Base-by-base conservation (phyloP, 345 rosid species). In the Tarenaya hassleriana region DNA sequence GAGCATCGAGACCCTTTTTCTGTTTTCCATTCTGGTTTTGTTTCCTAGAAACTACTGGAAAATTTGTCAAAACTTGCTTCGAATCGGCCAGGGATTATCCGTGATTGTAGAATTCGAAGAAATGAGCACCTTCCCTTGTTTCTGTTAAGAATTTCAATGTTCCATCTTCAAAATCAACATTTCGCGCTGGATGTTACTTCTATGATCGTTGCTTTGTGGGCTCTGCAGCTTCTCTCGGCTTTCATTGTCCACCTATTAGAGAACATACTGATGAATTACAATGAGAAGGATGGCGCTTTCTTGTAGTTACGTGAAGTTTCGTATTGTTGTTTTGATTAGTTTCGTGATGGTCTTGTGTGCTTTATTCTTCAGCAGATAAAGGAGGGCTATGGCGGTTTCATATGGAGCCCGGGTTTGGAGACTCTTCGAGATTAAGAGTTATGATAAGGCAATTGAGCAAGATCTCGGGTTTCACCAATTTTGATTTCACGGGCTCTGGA, bases 401-500 rank as follows among this genome's bases (percentile, higher is more conserved):
- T 48, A 49, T 53, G 62, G 79, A 72, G 49, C 58, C 60, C 29
- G 72, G 67, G 47, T 33, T 41, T 31, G 40, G 70, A 55, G 64
- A 33, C 43, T 21, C 55, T 55, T 46, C 18, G 37, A 57, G 69
- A 57, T 56, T 60, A 10, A 60, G 64, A 45, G 19, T 39, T 14
- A 34, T 56, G 32, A 47, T 24, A 55, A 82, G 82, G 67, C 47
- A 56, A 29, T 82, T 76, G 54, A 67, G 64, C 74, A 69, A 55
- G 45, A 31, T 55, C 58, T 55, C 42, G 1, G 34, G 46, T 47
- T 31, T 63, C 6, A 41, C 21, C 7, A 79, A 78, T 59, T 66
- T 74, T 39, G 94, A 88, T 71, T 80, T 82, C 69, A 78, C 75
- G 0, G 96, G 86, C 56, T 18, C 50, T 0, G 38, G 12, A 61